Conservation (phyloP, 352 stramenopile species). For the Phytophthora ohioensis region DNA sequence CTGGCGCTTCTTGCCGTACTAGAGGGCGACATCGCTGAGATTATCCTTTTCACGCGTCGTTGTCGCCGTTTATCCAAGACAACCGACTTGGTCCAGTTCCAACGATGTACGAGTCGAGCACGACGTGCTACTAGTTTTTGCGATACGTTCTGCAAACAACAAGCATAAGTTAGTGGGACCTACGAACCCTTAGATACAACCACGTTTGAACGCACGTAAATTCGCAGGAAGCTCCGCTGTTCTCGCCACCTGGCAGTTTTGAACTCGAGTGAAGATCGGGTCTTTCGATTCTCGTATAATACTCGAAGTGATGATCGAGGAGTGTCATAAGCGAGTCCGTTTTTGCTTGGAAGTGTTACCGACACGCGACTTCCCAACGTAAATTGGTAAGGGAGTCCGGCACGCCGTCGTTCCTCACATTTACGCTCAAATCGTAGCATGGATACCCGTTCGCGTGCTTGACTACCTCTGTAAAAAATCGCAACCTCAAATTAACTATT, state of each 20-base stretch:
- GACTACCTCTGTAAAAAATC: slow-evolving; percentile 45
- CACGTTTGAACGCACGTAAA: slow-evolving; percentile 50
- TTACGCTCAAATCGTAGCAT: slow-evolving; percentile 64
- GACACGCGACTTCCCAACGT: slow-evolving; percentile 48
- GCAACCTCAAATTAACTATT: slow-evolving; percentile 4
- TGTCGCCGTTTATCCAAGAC: slow-evolving; percentile 39
- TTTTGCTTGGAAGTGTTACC: slow-evolving; percentile 3
- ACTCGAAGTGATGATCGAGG: slow-evolving; percentile 32
- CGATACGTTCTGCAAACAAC: slow-evolving; percentile 40
- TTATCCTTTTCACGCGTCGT: slow-evolving; percentile 28
- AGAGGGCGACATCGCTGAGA: slow-evolving; percentile 25
- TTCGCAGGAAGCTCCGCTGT: slow-evolving; percentile 54
- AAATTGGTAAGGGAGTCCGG: slow-evolving; percentile 51
- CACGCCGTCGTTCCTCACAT: slow-evolving; percentile 45
- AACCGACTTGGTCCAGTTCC: slow-evolving; percentile 42
- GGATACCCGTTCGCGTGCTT: slow-evolving; percentile 57
- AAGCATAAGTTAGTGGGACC: not conserved
- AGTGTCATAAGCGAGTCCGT: slow-evolving; percentile 3
- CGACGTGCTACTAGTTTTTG: slow-evolving; percentile 41
- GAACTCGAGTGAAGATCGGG: slow-evolving; percentile 46
- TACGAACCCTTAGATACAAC: not conserved
- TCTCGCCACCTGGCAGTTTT: slow-evolving; percentile 53
- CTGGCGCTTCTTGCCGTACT: slow-evolving; percentile 6
- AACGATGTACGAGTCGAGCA: slow-evolving; percentile 37
- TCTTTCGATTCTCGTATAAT: slow-evolving; percentile 60